Evolutionary conservation across 345 rosid genomes (phyloP).

Genomic region (Acer yangbiense): DNA sequence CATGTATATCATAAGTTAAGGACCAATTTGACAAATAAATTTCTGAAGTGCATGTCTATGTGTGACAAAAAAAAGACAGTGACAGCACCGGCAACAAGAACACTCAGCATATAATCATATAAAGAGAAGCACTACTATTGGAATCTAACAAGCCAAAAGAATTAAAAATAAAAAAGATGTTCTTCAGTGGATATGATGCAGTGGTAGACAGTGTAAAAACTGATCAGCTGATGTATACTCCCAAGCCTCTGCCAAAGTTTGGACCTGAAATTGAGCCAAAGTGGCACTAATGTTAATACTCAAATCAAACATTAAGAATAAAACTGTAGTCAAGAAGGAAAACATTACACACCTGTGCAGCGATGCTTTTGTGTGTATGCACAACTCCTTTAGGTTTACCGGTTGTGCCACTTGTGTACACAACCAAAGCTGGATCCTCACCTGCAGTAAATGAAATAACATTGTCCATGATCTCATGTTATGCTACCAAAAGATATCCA

Average conservation of each 20-base stretch:
- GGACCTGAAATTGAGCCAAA: conserved; percentile 59
- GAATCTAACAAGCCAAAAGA: neutral
- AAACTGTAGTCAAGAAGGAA: conserved; percentile 13
- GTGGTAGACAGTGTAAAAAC: conserved; percentile 91
- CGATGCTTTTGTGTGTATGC: conserved; percentile 84
- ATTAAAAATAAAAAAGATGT: neutral
- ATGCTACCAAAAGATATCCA: conserved; percentile 1
- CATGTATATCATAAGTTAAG: conserved; percentile 66
- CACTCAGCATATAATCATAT: conserved; percentile 3
- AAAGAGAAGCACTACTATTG: neutral
- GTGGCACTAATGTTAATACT: conserved; percentile 14
- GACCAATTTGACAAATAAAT: conserved; percentile 26
- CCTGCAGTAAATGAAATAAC: conserved; percentile 43
- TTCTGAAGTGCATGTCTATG: neutral
- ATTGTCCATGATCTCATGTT: conserved; percentile 13
- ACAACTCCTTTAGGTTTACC: conserved; percentile 99
- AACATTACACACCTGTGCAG: conserved; percentile 63
- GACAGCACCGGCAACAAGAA: conserved; percentile 18
- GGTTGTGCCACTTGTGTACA: conserved; percentile 98
- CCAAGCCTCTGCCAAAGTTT: conserved; percentile 87
- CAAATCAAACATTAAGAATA: conserved; percentile 10
- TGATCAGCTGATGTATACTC: conserved; percentile 79
- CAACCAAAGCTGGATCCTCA: conserved; percentile 82
- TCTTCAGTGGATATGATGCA: conserved; percentile 77
- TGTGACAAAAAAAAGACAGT: conserved; percentile 12